Conservation (phyloP, 169 alveolate species). For the Cryptosporidium ubiquitum region DNA sequence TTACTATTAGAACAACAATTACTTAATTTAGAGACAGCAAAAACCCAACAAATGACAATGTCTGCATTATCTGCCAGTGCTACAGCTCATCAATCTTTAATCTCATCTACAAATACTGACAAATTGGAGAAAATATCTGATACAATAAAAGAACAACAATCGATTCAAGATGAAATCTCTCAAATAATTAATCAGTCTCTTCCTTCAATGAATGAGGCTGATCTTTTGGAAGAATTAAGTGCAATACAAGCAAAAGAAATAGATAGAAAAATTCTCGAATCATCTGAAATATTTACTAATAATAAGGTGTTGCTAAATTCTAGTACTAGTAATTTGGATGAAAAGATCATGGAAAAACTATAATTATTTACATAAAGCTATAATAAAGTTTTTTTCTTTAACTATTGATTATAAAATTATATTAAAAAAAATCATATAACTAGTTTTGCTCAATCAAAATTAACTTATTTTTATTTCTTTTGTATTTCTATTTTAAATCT, state of each 20-base stretch:
- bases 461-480: neutral
- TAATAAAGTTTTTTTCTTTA: neutral
- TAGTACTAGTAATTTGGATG: conserved; percentile 33
- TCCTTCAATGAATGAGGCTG: conserved; percentile 71
- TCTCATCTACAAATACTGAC: conserved; percentile 51
- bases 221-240: conserved; percentile 60
- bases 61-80: conserved; percentile 72
- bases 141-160: conserved; percentile 53
- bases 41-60: conserved; percentile 72
- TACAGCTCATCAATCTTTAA: conserved; percentile 51
- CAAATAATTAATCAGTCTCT: conserved; percentile 65
- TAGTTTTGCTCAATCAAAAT: neutral
- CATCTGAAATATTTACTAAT: conserved; percentile 48
- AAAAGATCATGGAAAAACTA: conserved; percentile 47
- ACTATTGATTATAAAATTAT: neutral
- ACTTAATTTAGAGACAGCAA: conserved; percentile 59
- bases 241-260: conserved; percentile 72
- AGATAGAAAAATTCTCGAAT: conserved; percentile 57
- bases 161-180: conserved; percentile 66
- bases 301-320: conserved; percentile 9
- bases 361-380: conserved; percentile 10
- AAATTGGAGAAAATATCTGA: conserved; percentile 66
- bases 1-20: conserved; percentile 60
- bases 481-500: conserved; percentile 22
- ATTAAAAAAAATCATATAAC: too few relatives aligned